These are phyloP conservation scores for Nidularia sp. DNA, from an alignment of 768 basidiomycete species.

Conservation along the genomic window DNA sequence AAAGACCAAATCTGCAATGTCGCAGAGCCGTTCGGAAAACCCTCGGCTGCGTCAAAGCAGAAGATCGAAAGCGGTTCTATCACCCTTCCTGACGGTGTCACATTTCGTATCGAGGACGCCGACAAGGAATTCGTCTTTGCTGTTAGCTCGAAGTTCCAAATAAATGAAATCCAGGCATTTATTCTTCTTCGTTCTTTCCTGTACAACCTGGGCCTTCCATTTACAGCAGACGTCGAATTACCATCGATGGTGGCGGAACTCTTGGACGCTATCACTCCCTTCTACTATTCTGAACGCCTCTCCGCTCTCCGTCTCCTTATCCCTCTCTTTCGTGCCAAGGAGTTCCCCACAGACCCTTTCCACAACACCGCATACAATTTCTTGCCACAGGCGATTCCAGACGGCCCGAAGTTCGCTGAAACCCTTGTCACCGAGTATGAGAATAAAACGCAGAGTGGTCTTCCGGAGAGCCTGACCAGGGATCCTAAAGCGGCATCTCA, in stretches of 20 bases:
- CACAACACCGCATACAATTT: slow-evolving; percentile 49
- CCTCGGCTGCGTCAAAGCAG: slow-evolving; percentile 63
- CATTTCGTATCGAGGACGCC: slow-evolving; percentile 58
- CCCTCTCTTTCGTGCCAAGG: slow-evolving; percentile 70
- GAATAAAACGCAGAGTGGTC: slow-evolving; percentile 41
- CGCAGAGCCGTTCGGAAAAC: slow-evolving; percentile 63
- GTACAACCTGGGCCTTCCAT: slow-evolving; percentile 70
- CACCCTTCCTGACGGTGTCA: slow-evolving; percentile 62
- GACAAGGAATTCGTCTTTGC: slow-evolving; percentile 69
- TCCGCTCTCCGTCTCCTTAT: slow-evolving; percentile 65
- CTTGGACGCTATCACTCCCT: slow-evolving; percentile 69
- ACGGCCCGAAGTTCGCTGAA: slow-evolving; percentile 60
- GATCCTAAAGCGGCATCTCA: slow-evolving; percentile 58
- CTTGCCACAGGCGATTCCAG: slow-evolving; percentile 58
- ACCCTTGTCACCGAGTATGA: slow-evolving; percentile 59
- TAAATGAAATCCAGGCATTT: slow-evolving; percentile 80
- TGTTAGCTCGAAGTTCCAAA: slow-evolving; percentile 67
- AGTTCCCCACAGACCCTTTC: slow-evolving; percentile 50
- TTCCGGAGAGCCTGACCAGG: slow-evolving; percentile 39
- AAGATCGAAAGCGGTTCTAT: slow-evolving; percentile 66
- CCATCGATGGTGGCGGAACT: slow-evolving; percentile 50
- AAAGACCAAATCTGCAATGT: slow-evolving; percentile 52
- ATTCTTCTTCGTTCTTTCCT: slow-evolving; percentile 73
- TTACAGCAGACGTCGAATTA: slow-evolving; percentile 38
- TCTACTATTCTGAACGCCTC: slow-evolving; percentile 80